phyloP scores from a whole-genome alignment of 768 basidiomycete species.

The Tricholoma hemisulphureum region DNA sequence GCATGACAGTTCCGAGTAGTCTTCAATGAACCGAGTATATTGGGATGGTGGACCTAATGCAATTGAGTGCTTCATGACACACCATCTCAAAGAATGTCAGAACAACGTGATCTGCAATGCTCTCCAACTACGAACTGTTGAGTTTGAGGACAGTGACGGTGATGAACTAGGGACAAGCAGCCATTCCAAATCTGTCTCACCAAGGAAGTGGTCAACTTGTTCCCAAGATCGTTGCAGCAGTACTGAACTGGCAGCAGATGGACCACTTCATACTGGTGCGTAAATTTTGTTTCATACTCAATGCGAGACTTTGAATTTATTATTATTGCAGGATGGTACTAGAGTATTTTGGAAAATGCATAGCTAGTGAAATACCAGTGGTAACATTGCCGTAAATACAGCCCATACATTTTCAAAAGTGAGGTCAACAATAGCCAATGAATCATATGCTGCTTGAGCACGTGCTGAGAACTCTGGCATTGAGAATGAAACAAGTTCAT shows the following conservation, averaged over 20 bases:
- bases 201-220: not conserved
- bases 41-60: slow-evolving; percentile 8
- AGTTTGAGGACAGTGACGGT: not conserved
- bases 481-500: slow-evolving; percentile 30
- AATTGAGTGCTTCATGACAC: slow-evolving; percentile 1
- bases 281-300: not conserved
- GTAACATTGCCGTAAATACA: not conserved
- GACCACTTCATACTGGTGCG: not conserved
- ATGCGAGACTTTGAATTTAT: not conserved
- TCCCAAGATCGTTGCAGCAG: not conserved
- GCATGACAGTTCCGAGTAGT: not conserved
- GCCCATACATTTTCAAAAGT: slow-evolving; percentile 7
- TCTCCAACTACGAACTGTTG: not conserved
- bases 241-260: not conserved
- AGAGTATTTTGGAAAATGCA: not conserved
- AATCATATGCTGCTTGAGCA: slow-evolving; percentile 4
- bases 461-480: slow-evolving; percentile 21
- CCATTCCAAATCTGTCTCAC: not conserved
- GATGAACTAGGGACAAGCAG: not conserved
- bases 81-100: slow-evolving; percentile 4
- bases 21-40: not conserved
- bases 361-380: not conserved
- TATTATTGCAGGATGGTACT: not conserved
- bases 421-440: not conserved
- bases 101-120: slow-evolving; percentile 1